Conservation (phyloP, 2,329 filamentous ascomycete species). For the Periconia macrospinosa region DNA sequence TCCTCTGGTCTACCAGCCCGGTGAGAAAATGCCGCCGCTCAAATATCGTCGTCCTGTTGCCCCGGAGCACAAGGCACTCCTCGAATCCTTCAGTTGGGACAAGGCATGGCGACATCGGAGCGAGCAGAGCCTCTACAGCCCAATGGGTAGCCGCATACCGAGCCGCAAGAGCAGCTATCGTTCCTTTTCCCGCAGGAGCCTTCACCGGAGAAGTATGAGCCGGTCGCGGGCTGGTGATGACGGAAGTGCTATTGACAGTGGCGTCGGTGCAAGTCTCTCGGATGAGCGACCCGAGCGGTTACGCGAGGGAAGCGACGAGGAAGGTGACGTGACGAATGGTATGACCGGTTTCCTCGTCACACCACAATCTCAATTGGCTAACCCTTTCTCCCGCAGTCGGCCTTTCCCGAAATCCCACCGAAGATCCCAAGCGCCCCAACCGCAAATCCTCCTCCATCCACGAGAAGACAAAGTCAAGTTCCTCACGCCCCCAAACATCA, state of each 20-base stretch:
- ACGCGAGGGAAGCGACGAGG: conserved; percentile 49
- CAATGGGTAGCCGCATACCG: conserved; percentile 53
- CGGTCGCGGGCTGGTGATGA: conserved; percentile 42
- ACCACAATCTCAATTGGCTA: conserved; percentile 13
- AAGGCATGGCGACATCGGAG: conserved; percentile 52
- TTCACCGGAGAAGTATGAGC: conserved; percentile 35
- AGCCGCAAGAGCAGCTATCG: conserved; percentile 41
- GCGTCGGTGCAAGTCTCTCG: conserved; percentile 37
- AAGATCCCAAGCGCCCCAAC: conserved; percentile 31
- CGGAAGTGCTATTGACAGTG: conserved; percentile 42
- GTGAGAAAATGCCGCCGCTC: conserved; percentile 54
- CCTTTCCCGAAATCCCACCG: conserved; percentile 36
- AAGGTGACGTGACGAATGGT: conserved; percentile 51
- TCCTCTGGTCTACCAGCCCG: conserved; percentile 53
- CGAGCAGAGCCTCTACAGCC: conserved; percentile 49
- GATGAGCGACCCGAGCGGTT: conserved; percentile 37
- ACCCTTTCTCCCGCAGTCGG: conserved; percentile 28
- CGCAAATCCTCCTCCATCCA: conserved; percentile 30
- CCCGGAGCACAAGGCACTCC: conserved; percentile 54
- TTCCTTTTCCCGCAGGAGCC: conserved; percentile 16
- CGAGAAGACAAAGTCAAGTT: conserved; percentile 1
- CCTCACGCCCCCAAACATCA: conserved; percentile 29
- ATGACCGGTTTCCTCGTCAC: conserved; percentile 17
- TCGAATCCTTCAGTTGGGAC: conserved; percentile 52
- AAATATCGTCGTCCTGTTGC: conserved; percentile 54